phyloP scores from a whole-genome alignment of 345 rosid species.

The Orychophragmus violaceus region DNA sequence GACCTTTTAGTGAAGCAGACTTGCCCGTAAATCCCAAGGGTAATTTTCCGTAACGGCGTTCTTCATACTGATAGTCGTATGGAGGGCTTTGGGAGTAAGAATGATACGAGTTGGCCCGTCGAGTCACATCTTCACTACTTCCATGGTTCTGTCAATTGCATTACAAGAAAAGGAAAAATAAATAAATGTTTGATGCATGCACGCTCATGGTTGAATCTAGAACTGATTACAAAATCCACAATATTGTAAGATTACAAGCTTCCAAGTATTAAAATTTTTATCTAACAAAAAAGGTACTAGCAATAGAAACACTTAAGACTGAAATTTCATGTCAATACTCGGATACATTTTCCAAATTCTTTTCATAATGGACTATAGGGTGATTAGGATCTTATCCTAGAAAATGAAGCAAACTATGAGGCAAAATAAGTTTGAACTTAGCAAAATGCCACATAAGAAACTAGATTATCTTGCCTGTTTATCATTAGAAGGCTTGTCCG shows the following conservation, averaged over 20 bases:
- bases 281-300: neutral
- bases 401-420: neutral
- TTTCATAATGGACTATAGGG: neutral
- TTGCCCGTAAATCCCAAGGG: constrained; percentile 57
- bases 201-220: constrained; percentile 12
- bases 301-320: neutral
- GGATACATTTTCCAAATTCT: neutral
- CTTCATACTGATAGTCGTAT: constrained; percentile 93
- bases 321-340: neutral
- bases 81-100: constrained; percentile 99
- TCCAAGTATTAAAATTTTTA: neutral
- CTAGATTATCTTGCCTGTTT: constrained; percentile 46
- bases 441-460: neutral
- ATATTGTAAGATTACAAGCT: neutral
- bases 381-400: neutral
- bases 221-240: neutral
- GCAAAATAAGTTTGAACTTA: neutral
- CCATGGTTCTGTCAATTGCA: constrained; percentile 51
- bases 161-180: constrained; percentile 6
- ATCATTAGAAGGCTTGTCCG: constrained; percentile 73
- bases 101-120: constrained; percentile 96
- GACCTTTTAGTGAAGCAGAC: constrained; percentile 91
- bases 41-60: constrained; percentile 73
- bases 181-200: neutral
- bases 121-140: constrained; percentile 53